Base-by-base conservation (phyloP, 140 eudicot genomes). In the Erigeron philadelphicus region DNA sequence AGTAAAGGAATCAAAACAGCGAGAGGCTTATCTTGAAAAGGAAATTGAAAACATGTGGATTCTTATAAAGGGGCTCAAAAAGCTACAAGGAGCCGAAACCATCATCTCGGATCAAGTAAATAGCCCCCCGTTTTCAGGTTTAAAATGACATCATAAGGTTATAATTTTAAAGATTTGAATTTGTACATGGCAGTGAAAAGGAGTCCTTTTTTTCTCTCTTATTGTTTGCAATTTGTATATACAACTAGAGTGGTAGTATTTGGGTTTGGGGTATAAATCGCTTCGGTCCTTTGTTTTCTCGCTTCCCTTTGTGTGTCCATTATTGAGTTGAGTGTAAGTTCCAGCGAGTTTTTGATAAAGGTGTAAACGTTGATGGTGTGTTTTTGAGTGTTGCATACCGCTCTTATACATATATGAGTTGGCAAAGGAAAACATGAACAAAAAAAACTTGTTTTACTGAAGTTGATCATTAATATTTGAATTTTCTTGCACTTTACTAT, bases 1-100 rank as follows among this genome's bases (percentile, higher is more conserved):
- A 68, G 84, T 88, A 0, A 95, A 82, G 73, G 96, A 88, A 74
- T 86, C 89, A 2, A 82, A 91, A 74, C 86, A 86, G 52, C 76
- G 86, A 68, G 96, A 88, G 76, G 89, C 95, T 7, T 82, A 84
- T 81, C 80, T 91, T 7, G 95, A 81, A 68, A 87, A 87, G 4
- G 97, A 90, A 61, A 76, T 90, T 1, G 89, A 95, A 23, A 90
- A 84, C 72, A 87, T 90, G 97, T 90, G 95, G 97, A 80, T 87
- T 66, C 89, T 86, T 42, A 84, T 90, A 71, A 83, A 85, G 2
- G 87, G 77, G 79, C 78, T 87, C 8, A 90, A 83, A 54, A 84
- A 72, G 61, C 83, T 88, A 50, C 95, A 83, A 71, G 96, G 82
- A 62, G 47, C 78, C 9, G 93, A 86, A 61, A 35, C 68, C 25